Percentiles rank a stretch among this genome's conserved stretches.
Evolutionary conservation across 306 rosid species (phyloP).

Genomic region (Rubus idaeus): DNA sequence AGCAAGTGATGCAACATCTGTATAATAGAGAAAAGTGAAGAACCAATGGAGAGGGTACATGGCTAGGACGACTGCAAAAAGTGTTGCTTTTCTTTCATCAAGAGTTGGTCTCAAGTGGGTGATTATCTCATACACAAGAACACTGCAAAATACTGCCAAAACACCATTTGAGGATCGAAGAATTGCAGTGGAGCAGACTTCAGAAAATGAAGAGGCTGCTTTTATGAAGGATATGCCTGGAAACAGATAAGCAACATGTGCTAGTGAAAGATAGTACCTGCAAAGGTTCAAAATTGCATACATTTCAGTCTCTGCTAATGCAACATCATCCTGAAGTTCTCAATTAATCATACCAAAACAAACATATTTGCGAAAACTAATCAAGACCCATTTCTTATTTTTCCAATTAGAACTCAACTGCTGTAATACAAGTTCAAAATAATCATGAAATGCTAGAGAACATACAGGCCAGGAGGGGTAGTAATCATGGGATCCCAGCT

Average conservation of each 20-base stretch:
- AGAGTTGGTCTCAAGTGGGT: conserved; percentile 69
- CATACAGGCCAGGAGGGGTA: conserved; percentile 96
- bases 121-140: conserved; percentile 63
- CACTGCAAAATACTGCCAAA: conserved; percentile 65
- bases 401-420: neutral
- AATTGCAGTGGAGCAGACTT: conserved; percentile 53
- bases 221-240: conserved; percentile 49
- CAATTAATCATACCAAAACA: neutral
- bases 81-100: conserved; percentile 55
- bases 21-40: conserved; percentile 85
- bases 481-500: conserved; percentile 99
- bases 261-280: conserved; percentile 98
- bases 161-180: conserved; percentile 76
- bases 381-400: neutral
- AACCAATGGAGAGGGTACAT: conserved; percentile 91
- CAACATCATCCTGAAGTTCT: neutral
- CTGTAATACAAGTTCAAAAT: neutral
- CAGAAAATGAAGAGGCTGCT: conserved; percentile 56
- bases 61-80: conserved; percentile 62
- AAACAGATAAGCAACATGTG: conserved; percentile 86
- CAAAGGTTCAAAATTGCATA: conserved; percentile 14
- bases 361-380: neutral
- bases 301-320: too few species aligned
- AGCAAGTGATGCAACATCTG: conserved; percentile 82
- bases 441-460: conserved; percentile 20